Base-by-base conservation (phyloP, 768 basidiomycete genomes). In the Lactarius hengduanensis region DNA sequence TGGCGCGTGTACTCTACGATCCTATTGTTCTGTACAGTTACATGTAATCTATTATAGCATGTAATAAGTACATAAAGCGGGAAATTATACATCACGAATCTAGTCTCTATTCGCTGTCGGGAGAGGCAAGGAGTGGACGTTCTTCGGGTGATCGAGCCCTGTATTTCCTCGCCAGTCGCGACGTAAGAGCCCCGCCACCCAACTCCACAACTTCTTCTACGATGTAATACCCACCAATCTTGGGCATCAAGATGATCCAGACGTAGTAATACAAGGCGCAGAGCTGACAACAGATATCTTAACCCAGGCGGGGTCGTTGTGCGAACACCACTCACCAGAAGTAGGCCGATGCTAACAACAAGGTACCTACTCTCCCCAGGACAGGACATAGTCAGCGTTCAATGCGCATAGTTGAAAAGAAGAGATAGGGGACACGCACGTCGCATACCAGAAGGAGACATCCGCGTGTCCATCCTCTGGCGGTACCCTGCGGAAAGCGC, bases 171-270 rank as follows among this genome's bases (percentile, higher is more conserved):
- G 64, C 61, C 40, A 70, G 64, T 22, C 61, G 67, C 20, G 67
- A 58, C 20, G 70, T 66, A 32, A 69, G 62, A n/a, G 70, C 64
- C 3, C 68, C 70, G 8, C 57, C 64, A 36, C 30, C 58, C 32
- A 70, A 62, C 26, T 69, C 58, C 20, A 70, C 54, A n/a, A 69
- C 61, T 22, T 85, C 80, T 62, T 81, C 80, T 1, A 80, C 77
- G 8, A 83, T 75, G 58, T 80, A 78, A 66, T 84, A 84, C 0
- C 79, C 78, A 10, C 82, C 78, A 6, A 77, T 59, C 58, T 71
- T 77, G 22, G 83, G 82, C 3, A 84, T 75, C 1, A 80, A 40
- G 10, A 80, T 71, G 30, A 81, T 79, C 82, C 82, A 83, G 22
- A 82, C 30, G 43, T 70, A 73, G 60, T 74, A 76, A 64, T 77